Evolutionary conservation across 306 rosid genomes (phyloP).

Genomic region (Nissolia schottii): DNA sequence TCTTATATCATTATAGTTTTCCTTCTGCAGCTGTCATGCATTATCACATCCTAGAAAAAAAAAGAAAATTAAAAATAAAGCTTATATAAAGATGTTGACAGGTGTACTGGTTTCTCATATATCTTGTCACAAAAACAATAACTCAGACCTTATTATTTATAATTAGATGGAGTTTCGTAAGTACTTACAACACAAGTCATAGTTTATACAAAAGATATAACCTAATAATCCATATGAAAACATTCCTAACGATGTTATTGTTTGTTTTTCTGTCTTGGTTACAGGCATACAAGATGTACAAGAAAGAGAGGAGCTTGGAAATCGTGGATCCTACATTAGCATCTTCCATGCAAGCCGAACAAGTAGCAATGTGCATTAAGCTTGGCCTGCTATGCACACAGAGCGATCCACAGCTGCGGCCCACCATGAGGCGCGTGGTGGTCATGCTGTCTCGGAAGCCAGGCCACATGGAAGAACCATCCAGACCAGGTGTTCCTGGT

Average conservation of each 20-base stretch:
- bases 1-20: neutral
- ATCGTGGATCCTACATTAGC: constrained; percentile 60
- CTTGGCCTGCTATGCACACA: constrained; percentile 45
- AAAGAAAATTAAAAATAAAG: neutral
- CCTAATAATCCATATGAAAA: constrained; percentile 24
- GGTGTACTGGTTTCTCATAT: neutral
- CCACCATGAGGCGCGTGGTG: constrained; percentile 72
- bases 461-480: constrained; percentile 68
- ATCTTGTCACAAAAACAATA: neutral
- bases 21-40: neutral
- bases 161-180: too few species aligned
- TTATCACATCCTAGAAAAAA: neutral
- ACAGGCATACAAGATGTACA: constrained; percentile 84
- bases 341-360: constrained; percentile 45
- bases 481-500: constrained; percentile 68
- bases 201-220: too few species aligned
- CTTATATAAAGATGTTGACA: neutral
- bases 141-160: too few species aligned
- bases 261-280: constrained; percentile 9
- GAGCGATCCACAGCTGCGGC: constrained; percentile 72
- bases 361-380: constrained; percentile 54
- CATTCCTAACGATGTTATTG: neutral
- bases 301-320: constrained; percentile 73
- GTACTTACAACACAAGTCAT: too few species aligned
- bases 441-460: constrained; percentile 70